These are phyloP conservation scores for Scutellaria baicalensis DNA, from an alignment of 257 asterid species.

Conservation along the genomic window DNA sequence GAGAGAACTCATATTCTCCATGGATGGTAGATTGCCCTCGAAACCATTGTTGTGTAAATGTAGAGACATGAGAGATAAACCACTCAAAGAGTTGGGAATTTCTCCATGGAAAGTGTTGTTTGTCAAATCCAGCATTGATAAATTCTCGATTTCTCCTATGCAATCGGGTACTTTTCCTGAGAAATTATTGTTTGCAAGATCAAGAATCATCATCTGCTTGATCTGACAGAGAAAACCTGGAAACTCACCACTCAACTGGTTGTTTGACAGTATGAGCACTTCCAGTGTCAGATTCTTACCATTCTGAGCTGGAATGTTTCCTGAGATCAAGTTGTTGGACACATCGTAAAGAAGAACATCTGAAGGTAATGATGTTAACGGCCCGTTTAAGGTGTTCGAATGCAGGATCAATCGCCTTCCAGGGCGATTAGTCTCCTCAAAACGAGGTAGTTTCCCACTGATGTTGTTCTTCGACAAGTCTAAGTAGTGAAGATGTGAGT, in stretches of 20 bases:
- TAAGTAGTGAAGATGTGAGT: constrained; percentile 9
- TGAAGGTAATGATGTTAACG: constrained; percentile 1
- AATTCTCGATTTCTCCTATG: not conserved
- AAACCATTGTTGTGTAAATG: constrained; percentile 16
- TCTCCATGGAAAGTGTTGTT: constrained; percentile 12
- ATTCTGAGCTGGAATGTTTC: not conserved
- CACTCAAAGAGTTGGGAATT: not conserved
- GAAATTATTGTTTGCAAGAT: constrained; percentile 15
- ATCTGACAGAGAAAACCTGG: constrained; percentile 8
- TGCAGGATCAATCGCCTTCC: constrained; percentile 13
- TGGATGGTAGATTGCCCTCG: constrained; percentile 10
- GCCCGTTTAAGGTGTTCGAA: constrained; percentile 1
- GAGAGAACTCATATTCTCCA: constrained; percentile 1
- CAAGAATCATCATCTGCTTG: constrained; percentile 12
- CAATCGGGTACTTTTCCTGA: constrained; percentile 12
- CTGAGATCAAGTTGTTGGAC: constrained; percentile 11
- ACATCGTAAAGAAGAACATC: constrained; percentile 17
- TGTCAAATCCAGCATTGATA: constrained; percentile 13
- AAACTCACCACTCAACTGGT: constrained; percentile 3
- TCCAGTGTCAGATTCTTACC: constrained; percentile 8
- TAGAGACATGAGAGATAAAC: not conserved
- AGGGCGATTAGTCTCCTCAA: constrained; percentile 4
- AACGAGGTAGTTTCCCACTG: constrained; percentile 7
- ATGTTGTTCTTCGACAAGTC: constrained; percentile 20
- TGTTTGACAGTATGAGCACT: constrained; percentile 13